phyloP scores from a whole-genome alignment of 768 basidiomycete genomes.

The Daedaleopsis nitida region DNA sequence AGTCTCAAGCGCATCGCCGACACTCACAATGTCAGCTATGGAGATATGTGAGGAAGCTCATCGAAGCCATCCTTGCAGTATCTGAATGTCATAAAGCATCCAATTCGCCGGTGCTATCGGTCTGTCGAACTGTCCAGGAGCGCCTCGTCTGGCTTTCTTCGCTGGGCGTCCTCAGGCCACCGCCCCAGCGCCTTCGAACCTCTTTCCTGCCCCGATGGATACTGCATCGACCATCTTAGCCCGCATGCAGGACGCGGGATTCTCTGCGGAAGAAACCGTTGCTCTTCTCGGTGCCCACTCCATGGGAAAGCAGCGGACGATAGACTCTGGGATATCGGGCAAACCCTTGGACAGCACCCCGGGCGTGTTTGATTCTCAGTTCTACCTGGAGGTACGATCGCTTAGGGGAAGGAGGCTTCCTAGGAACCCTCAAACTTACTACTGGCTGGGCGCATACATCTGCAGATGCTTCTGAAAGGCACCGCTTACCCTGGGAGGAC shows the following conservation, averaged over 20 bases:
- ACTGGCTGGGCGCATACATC: constrained; percentile 5
- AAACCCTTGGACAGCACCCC: constrained; percentile 31
- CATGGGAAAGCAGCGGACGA: constrained; percentile 17
- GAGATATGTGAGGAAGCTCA: constrained; percentile 21
- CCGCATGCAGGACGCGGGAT: constrained; percentile 22
- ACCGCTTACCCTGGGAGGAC: constrained; percentile 18
- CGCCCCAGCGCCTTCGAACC: constrained; percentile 21
- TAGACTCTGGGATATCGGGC: constrained; percentile 13
- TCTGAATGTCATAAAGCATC: constrained; percentile 22
- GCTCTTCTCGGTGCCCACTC: constrained; percentile 25
- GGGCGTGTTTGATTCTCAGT: constrained; percentile 27
- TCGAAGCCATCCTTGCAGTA: constrained; percentile 14
- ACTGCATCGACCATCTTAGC: constrained; percentile 23
- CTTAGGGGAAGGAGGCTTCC: background rate
- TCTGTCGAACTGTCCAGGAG: constrained; percentile 25
- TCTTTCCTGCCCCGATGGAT: constrained; percentile 27
- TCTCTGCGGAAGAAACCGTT: constrained; percentile 17
- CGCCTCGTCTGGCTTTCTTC: constrained; percentile 23
- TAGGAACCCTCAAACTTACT: constrained; percentile 6
- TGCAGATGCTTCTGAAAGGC: constrained; percentile 20
- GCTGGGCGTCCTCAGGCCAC: constrained; percentile 22
- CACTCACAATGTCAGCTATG: constrained; percentile 11
- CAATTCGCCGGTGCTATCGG: constrained; percentile 31
- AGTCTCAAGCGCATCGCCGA: constrained; percentile 11
- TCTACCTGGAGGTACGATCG: constrained; percentile 26